phyloP scores from a whole-genome alignment of 495 filamentous ascomycete species.

The Hyaloscypha variabilis region DNA sequence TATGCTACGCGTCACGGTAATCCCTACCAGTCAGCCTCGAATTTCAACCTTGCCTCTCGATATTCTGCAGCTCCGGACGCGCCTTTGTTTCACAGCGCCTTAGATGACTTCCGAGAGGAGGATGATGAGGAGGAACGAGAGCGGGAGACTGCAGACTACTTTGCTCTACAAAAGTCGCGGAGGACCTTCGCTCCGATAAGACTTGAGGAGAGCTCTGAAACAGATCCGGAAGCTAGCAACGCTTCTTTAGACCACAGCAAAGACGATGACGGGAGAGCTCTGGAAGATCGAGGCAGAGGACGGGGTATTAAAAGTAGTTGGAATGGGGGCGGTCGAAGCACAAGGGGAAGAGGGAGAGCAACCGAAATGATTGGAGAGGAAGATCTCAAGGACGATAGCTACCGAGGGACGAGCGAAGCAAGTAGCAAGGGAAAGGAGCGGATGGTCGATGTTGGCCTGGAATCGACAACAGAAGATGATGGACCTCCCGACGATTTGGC shows the following conservation, averaged over 20 bases:
- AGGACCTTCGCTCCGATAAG: slow-evolving; percentile 81
- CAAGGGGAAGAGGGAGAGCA: slow-evolving; percentile 30
- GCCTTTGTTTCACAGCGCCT: slow-evolving; percentile 84
- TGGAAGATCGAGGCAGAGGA: slow-evolving; percentile 49
- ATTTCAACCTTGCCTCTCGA: slow-evolving; percentile 77
- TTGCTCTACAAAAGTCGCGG: slow-evolving; percentile 85
- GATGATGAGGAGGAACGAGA: slow-evolving; percentile 91
- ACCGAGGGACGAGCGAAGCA: slow-evolving; percentile 36
- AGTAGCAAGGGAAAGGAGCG: slow-evolving; percentile 62
- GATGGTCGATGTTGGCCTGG: slow-evolving; percentile 89
- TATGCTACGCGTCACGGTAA: slow-evolving; percentile 45
- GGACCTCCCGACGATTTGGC: slow-evolving; percentile 63
- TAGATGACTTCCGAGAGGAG: slow-evolving; percentile 81
- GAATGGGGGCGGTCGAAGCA: slow-evolving; percentile 54
- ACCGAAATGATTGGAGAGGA: slow-evolving; percentile 42
- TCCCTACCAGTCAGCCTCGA: slow-evolving; percentile 72
- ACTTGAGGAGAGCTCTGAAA: slow-evolving; percentile 79
- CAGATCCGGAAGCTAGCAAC: slow-evolving; percentile 66
- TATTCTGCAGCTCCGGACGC: slow-evolving; percentile 67
- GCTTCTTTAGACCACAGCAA: slow-evolving; percentile 59
- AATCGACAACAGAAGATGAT: slow-evolving; percentile 59
- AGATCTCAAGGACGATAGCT: slow-evolving; percentile 55
- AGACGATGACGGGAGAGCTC: slow-evolving; percentile 28
- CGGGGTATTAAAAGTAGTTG: slow-evolving; percentile 63
- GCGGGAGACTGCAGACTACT: slow-evolving; percentile 89